Base-by-base conservation (phyloP, 768 basidiomycete genomes). In the Mrakia blollopis region DNA sequence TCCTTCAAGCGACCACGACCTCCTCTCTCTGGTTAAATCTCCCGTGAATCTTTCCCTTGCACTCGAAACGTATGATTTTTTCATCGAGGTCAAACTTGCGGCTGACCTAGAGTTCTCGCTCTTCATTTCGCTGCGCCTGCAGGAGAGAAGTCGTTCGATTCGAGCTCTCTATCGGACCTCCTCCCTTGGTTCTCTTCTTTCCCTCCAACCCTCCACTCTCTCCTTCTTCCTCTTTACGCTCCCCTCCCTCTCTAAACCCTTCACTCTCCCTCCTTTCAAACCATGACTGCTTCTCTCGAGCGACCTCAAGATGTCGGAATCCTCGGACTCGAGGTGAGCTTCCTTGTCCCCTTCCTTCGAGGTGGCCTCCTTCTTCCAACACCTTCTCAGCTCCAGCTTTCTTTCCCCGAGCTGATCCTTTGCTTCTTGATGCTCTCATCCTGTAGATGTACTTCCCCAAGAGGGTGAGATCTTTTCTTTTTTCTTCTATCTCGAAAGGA, bases 391-490 rank as follows among this genome's bases (percentile, higher is more conserved):
- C 68, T 44, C 39, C 32, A 28, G 14, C 1, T 21, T 21, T 63
- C 25, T 47, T 35, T 30, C 44, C 13, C 41, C 16, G 13, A 68
- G 37, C 65, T 57, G 11, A 35, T 71, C 65, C 35, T 23, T 54
- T 39, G 18, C 8, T 32, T 41, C 14, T 61, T 25, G 25, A 30
- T 79, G 94, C 88, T 70, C 25, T 23, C 10, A 35, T 25, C 23
- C 89, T 95, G 84, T 94, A 98, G 82, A 88, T 92, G 84, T 98
- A 97, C 87, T 95, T 96, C 86, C 95, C 94, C 73, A 91, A 89
- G 84, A 88, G 93, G 80, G 92, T 94, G 82, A 80, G 91, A 35
- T 86, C 25, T 44, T 63, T n/a, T 28, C 7, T 8, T 61, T 39
- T 32, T 25, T 39, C 39, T 35, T 14, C 3, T 14, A 32, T 2